Percentiles rank a stretch among this genome's conserved stretches.
Evolutionary conservation across 2,329 filamentous ascomycete species (phyloP).

Genomic region (Cordyceps militaris): DNA sequence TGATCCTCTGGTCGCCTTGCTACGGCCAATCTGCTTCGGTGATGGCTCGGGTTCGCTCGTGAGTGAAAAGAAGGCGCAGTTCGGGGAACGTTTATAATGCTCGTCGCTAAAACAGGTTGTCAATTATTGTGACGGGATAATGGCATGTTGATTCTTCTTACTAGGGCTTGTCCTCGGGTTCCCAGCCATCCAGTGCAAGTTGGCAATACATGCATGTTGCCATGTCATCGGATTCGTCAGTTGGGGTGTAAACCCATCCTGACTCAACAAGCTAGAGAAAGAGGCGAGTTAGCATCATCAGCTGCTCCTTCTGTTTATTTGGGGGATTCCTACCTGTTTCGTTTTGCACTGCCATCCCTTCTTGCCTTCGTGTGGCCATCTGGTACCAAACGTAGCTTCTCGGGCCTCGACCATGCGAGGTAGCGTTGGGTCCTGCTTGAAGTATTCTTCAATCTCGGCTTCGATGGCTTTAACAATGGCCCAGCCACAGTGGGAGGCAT

Average conservation of each 20-base stretch:
- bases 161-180: slow-evolving; percentile 83
- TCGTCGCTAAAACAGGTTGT: slow-evolving; percentile 58
- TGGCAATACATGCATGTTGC: slow-evolving; percentile 88
- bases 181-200: slow-evolving; percentile 88
- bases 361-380: slow-evolving; percentile 86
- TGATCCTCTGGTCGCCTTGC: slow-evolving; percentile 52
- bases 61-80: slow-evolving; percentile 77
- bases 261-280: slow-evolving; percentile 69
- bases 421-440: slow-evolving; percentile 66
- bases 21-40: slow-evolving; percentile 49
- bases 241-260: slow-evolving; percentile 91
- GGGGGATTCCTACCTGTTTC: slow-evolving; percentile 57
- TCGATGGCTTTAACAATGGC: slow-evolving; percentile 64
- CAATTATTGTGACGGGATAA: slow-evolving; percentile 14
- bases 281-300: slow-evolving; percentile 12
- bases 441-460: slow-evolving; percentile 53
- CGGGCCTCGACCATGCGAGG: slow-evolving; percentile 68
- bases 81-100: slow-evolving; percentile 69
- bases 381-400: slow-evolving; percentile 71
- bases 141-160: slow-evolving; percentile 35
- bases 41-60: slow-evolving; percentile 46
- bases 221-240: slow-evolving; percentile 75
- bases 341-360: slow-evolving; percentile 84
- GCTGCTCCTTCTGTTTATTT: neutral
- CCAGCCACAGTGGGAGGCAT: slow-evolving; percentile 80